Evolutionary conservation across 257 asterid species (phyloP), one percentile per base, ranked within the genome.

Genomic region (Jacaranda mimosifolia): DNA sequence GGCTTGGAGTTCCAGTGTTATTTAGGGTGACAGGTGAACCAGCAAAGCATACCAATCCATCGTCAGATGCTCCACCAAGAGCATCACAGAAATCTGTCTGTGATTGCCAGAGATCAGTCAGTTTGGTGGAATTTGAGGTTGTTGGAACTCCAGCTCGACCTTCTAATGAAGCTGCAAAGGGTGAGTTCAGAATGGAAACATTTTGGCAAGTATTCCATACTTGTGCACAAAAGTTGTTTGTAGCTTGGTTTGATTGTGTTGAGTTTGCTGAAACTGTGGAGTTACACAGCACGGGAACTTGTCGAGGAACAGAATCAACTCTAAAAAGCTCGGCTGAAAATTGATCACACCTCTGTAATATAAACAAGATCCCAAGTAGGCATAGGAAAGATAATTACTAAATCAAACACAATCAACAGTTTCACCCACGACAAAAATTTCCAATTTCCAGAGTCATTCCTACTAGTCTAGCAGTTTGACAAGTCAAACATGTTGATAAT

Each of bases 341-440:
- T 56, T 68, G 94, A 88, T 94, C 99, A 80, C 99, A 94, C 65
- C 85, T 90, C 99, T 94, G 96, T 63, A 81, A 76, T 21, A 59
- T 9, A 21, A 21, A 59, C 21, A 3, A 11, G 15, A 59, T 59
- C 3, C n/a, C 19, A 26, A 57, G 2, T 53, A 53, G 26, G 12
- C 8, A n/a, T n/a, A 53, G n/a, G 21, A 14, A 1, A 53, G n/a
- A 3, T 12, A 17, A 56, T 56, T 18, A 18, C 63, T 56, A 18
- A 56, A 56, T 56, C 63, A 19, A 56, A 56, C 36, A 56, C 12
- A 8, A 56, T 56, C 2, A 56, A 18, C 7, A 56, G 36, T 56
- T 56, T 3, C 5, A 56, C 3, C 18, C 12, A 56, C 7, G 11
- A 56, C 7, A 4, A 58, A 58, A 2, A 48, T 48, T 48, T 9